Evolutionary conservation across 1,139 yeast species (phyloP).

Genomic region (Magnusiomyces tetraspermus): DNA sequence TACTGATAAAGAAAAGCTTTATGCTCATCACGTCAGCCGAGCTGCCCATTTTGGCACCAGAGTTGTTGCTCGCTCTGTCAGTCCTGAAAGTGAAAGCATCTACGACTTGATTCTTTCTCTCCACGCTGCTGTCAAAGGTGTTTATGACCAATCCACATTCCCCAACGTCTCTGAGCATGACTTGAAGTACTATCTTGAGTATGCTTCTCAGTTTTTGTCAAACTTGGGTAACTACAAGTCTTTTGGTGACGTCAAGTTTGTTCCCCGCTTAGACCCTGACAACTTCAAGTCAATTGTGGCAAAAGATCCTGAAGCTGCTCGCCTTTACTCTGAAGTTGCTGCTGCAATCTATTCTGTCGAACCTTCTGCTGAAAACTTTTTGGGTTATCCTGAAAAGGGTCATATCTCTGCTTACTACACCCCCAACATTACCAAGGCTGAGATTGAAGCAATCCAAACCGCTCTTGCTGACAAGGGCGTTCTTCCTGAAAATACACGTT

Average conservation of each 20-base stretch:
- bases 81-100: conserved; percentile 68
- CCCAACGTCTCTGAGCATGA: conserved; percentile 27
- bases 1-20: conserved; percentile 46
- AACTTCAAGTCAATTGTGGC: conserved; percentile 19
- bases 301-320: conserved; percentile 31
- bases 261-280: conserved; percentile 48
- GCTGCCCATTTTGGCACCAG: conserved; percentile 80
- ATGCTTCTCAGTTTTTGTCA: conserved; percentile 67
- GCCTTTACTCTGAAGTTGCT: conserved; percentile 39
- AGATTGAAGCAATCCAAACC: conserved; percentile 56
- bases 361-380: conserved; percentile 39
- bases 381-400: conserved; percentile 74
- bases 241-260: conserved; percentile 79
- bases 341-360: conserved; percentile 45
- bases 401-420: conserved; percentile 68
- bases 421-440: conserved; percentile 45
- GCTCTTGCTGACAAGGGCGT: conserved; percentile 53
- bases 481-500: conserved; percentile 77
- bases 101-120: conserved; percentile 56
- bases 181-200: conserved; percentile 53
- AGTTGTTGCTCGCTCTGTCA: conserved; percentile 72
- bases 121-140: conserved; percentile 44
- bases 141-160: conserved; percentile 37
- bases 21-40: conserved; percentile 59
- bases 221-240: conserved; percentile 84